phyloP scores from a whole-genome alignment of 176 grass and related monocot species.

The Rhynchospora tenuis region DNA sequence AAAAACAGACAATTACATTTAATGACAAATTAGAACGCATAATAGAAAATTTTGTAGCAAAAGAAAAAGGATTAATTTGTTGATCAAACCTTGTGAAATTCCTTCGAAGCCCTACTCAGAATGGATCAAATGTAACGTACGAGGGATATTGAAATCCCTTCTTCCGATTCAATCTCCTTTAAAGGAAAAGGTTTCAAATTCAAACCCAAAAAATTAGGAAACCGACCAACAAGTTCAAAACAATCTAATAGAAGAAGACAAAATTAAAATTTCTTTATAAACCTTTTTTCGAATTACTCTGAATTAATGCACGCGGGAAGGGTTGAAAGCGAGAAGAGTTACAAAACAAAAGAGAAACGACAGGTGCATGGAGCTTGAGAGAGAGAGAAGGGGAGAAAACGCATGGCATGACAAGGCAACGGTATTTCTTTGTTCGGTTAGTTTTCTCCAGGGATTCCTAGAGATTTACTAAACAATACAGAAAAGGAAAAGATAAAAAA shows the following conservation, averaged over 20 bases:
- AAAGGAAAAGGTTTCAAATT: background rate
- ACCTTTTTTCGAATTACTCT: slow-evolving; percentile 11
- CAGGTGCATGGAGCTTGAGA: slow-evolving; percentile 1
- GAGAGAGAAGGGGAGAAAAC: background rate
- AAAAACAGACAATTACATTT: background rate
- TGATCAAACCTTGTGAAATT: slow-evolving; percentile 4
- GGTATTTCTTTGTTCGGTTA: background rate
- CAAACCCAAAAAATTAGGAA: background rate
- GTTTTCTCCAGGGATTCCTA: background rate
- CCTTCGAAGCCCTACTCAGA: background rate
- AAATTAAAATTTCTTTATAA: background rate
- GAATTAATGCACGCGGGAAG: background rate
- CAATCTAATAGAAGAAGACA: background rate
- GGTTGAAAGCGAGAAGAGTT: background rate
- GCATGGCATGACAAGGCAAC: slow-evolving; percentile 3
- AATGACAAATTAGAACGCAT: background rate
- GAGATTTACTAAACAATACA: background rate
- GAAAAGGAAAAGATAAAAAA: background rate
- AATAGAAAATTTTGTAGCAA: background rate
- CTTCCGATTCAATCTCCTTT: background rate
- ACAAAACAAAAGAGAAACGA: background rate
- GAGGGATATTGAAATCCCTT: background rate
- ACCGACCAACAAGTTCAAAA: background rate
- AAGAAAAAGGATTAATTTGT: background rate
- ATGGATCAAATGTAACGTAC: background rate